Base-by-base conservation (phyloP, 78 protist species). In the Blattamonas nauphoetae region DNA sequence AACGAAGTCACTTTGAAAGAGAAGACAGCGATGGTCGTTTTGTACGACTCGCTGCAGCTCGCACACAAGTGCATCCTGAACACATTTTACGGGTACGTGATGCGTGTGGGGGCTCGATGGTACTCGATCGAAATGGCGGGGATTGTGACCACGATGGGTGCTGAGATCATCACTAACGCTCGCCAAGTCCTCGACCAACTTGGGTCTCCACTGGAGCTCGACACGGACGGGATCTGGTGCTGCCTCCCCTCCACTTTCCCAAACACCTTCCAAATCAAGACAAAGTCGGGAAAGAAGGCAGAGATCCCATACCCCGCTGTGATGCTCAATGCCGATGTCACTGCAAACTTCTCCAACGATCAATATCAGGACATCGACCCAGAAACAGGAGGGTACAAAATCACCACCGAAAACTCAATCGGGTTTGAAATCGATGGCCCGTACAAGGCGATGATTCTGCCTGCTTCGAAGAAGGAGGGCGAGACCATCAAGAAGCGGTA, bases 181-280 rank as follows among this genome's bases (percentile, higher is more conserved):
- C 44, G 96, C 0, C 45, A 55, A 45, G 78, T 96, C 29, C 94
- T 96, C 11, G 98, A 97, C 78, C 88, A 90, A 42, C 55, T 98
- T 44, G 99, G 99, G 5, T 45, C 86, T 0, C 96, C 99, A 3
- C 95, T 98, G 11, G 99, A 98, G 89, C 94, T 98, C 21, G 99
- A 98, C 87, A 98, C 99, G 0, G 99, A 98, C 86, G 99, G 99
- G 44, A 98, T 98, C 77, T 98, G 99, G 99, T 96, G 99, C 86
- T 44, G 87, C 2, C 92, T 98, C 33, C 99, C 99, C 1, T 21
- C 45, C 0, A 41, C 92, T 0, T 98, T 98, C 89, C 99, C 99
- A 32, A 96, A 94, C 33, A 45, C 94, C 89, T 91, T 92, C 79
- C 43, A 46, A 0, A 45, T 98, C 42, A 87, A 77, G 55, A 86